Conservation (phyloP, 1,284 basidiomycete genomes). For the Trichosporon coremiiforme region DNA sequence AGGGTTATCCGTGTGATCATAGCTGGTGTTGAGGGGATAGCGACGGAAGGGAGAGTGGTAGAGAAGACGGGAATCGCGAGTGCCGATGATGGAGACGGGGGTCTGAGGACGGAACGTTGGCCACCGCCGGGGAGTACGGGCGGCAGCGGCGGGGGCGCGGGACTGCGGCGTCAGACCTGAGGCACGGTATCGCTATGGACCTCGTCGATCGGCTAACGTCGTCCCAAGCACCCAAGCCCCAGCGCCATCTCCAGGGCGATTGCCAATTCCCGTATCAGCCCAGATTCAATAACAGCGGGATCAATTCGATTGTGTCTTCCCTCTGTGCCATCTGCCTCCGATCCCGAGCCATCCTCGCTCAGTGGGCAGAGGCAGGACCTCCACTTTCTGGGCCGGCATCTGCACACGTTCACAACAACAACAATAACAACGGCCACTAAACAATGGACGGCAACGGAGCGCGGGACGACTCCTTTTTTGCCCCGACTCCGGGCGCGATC, state of each 20-base stretch:
- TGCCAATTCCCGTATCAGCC: slow-evolving; percentile 14
- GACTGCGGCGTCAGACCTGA: background rate
- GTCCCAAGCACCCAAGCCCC: background rate
- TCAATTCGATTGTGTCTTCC: background rate
- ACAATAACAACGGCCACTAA: background rate
- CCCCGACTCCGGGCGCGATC: slow-evolving; percentile 13
- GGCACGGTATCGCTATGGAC: background rate
- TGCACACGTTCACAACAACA: slow-evolving; percentile 4
- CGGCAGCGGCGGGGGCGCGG: background rate
- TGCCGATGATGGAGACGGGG: slow-evolving; percentile 3
- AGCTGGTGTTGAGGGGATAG: slow-evolving; percentile 3
- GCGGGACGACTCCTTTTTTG: slow-evolving; percentile 32
- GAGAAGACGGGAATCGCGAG: background rate
- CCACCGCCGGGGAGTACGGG: background rate
- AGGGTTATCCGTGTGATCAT: slow-evolving; percentile 30
- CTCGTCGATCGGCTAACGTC: slow-evolving; percentile 1
- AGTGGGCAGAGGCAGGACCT: background rate
- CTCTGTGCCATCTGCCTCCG: background rate
- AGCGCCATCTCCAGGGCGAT: slow-evolving; percentile 1
- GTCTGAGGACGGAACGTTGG: background rate
- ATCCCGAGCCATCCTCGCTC: background rate
- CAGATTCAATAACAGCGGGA: slow-evolving; percentile 10
- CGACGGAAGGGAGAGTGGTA: background rate
- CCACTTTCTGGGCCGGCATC: background rate
- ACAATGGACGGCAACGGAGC: slow-evolving; percentile 11